Evolutionary conservation across 2,329 filamentous ascomycete species (phyloP).

Genomic region (Sphaerostilbella broomeana): DNA sequence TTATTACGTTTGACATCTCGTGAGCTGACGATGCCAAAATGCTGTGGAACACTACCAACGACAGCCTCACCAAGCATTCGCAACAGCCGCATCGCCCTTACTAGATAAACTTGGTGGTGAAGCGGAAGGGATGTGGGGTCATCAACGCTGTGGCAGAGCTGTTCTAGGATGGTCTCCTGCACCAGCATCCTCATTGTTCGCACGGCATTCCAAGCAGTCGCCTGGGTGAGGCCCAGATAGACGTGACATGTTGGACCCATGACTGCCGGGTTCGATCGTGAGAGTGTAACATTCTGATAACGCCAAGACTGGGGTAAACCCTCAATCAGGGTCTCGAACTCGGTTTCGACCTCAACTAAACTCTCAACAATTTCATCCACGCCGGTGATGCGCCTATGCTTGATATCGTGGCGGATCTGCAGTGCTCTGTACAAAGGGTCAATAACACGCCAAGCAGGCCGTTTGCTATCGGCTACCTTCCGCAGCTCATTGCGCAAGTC

Average conservation of each 20-base stretch:
- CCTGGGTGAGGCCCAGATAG: slow-evolving; percentile 38
- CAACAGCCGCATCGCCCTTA: slow-evolving; percentile 32
- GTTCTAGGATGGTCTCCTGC: slow-evolving; percentile 40
- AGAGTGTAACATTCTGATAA: slow-evolving; percentile 36
- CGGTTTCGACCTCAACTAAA: slow-evolving; percentile 36
- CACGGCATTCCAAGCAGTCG: slow-evolving; percentile 43
- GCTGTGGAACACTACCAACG: slow-evolving; percentile 42
- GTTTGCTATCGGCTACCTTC: slow-evolving; percentile 27
- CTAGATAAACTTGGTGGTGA: slow-evolving; percentile 29
- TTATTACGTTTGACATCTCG: slow-evolving; percentile 26
- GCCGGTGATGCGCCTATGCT: slow-evolving; percentile 29
- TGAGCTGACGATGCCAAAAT: slow-evolving; percentile 42
- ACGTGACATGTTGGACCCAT: slow-evolving; percentile 38
- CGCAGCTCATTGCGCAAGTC: slow-evolving; percentile 39
- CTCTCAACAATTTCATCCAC: slow-evolving; percentile 30
- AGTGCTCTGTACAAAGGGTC: slow-evolving; percentile 39
- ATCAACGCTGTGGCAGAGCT: slow-evolving; percentile 32
- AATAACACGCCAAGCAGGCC: slow-evolving; percentile 38
- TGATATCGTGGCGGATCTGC: slow-evolving; percentile 42
- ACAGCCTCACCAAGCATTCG: slow-evolving; percentile 36
- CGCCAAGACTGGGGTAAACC: slow-evolving; percentile 35
- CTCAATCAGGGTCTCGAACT: slow-evolving; percentile 34
- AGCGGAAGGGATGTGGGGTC: slow-evolving; percentile 22
- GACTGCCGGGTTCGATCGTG: slow-evolving; percentile 34
- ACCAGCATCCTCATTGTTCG: slow-evolving; percentile 41